A percentile compares a stretch with the other conserved stretches of the same genome.
These are phyloP conservation scores for Trypanosomatidae sp. DNA, from an alignment of 208 protist genomes.

Conservation along the genomic window DNA sequence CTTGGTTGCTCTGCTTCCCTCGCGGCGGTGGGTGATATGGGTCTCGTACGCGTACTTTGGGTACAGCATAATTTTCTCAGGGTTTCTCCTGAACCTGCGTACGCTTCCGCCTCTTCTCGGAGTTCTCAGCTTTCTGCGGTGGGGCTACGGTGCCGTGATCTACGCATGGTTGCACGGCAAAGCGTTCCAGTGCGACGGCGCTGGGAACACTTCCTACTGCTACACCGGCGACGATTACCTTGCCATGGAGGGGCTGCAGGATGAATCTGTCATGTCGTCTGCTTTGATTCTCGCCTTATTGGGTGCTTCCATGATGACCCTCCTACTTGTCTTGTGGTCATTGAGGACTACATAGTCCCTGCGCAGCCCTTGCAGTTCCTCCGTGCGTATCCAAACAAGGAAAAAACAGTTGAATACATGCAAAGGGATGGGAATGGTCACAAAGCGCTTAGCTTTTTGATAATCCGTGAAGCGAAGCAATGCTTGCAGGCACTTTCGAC, in stretches of 20 bases:
- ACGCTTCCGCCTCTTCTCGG: constrained; percentile 37
- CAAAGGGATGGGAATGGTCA: background rate
- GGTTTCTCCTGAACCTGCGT: constrained; percentile 64
- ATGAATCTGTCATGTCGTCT: constrained; percentile 37
- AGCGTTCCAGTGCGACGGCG: constrained; percentile 55
- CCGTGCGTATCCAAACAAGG: background rate
- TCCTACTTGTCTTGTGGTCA: constrained; percentile 6
- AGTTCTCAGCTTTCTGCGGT: constrained; percentile 47
- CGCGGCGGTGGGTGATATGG: constrained; percentile 19
- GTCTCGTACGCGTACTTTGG: constrained; percentile 35
- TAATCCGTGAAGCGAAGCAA: background rate
- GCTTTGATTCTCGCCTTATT: constrained; percentile 14
- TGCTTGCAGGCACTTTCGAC: background rate
- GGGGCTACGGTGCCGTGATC: constrained; percentile 61
- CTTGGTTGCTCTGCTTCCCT: constrained; percentile 33
- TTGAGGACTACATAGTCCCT: background rate
- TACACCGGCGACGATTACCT: constrained; percentile 60
- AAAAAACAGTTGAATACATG: background rate
- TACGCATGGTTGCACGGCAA: constrained; percentile 41
- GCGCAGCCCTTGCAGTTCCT: background rate
- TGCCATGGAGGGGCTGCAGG: constrained; percentile 36
- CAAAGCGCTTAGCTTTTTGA: background rate
- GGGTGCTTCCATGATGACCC: constrained; percentile 5
- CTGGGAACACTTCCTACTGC: constrained; percentile 66
- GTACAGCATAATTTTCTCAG: constrained; percentile 57